These are phyloP conservation scores for Volutella citrinella DNA, from an alignment of 2,329 filamentous ascomycete species.

Conservation along the genomic window DNA sequence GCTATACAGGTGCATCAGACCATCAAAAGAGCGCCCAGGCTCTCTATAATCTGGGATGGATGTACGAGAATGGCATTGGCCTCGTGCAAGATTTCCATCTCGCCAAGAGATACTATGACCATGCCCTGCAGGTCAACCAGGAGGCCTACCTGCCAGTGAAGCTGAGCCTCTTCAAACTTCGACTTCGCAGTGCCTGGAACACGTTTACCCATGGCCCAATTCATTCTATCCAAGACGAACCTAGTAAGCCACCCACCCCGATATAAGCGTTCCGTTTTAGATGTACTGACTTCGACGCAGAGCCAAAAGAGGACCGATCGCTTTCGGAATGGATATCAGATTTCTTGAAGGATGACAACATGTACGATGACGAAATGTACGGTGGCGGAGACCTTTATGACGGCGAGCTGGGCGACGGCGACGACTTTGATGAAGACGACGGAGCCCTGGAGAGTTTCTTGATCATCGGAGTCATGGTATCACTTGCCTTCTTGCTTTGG, in stretches of 20 bases:
- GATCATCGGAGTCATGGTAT: constrained; percentile 74
- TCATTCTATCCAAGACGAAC: constrained; percentile 88
- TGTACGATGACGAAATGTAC: constrained; percentile 60
- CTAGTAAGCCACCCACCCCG: too few species aligned
- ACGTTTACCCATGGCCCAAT: constrained; percentile 85
- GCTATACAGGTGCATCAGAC: constrained; percentile 90
- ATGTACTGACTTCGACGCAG: too few species aligned
- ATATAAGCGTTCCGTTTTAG: too few species aligned
- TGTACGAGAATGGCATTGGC: constrained; percentile 96
- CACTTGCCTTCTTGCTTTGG: constrained; percentile 75
- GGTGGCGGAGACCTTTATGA: constrained; percentile 53
- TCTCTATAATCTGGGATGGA: constrained; percentile 96
- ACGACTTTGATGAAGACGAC: constrained; percentile 65
- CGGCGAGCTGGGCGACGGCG: constrained; percentile 54
- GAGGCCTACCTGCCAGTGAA: constrained; percentile 95
- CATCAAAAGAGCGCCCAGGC: constrained; percentile 91
- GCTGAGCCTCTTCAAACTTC: constrained; percentile 80
- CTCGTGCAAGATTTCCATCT: constrained; percentile 95
- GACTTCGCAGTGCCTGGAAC: constrained; percentile 90
- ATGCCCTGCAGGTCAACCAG: constrained; percentile 83
- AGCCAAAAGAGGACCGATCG: constrained; percentile 69
- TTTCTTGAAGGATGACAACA: constrained; percentile 71
- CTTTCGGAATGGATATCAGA: constrained; percentile 83
- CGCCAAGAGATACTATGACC: constrained; percentile 93
- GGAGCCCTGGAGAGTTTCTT: constrained; percentile 80